Evolutionary conservation across 179 eudicot genomes (phyloP).

Genomic region (Sideroxylon spinosum): DNA sequence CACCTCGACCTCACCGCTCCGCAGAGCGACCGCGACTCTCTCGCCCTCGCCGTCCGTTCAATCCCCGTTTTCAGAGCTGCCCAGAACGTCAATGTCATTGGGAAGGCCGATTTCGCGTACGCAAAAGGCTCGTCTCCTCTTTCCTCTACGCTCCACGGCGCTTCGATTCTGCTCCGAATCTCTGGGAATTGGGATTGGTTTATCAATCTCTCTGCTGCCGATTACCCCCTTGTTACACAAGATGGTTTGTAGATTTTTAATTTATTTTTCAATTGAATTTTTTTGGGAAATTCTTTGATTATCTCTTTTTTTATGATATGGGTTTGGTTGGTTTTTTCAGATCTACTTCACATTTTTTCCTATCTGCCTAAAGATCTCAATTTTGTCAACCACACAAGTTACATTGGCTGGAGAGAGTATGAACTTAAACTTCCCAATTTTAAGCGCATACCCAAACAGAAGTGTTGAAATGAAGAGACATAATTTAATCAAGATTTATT

Average conservation of each 20-base stretch:
- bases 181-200: slow-evolving; percentile 76
- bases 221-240: slow-evolving; percentile 90
- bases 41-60: slow-evolving; percentile 44
- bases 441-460: no score
- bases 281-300: not conserved
- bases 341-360: slow-evolving; percentile 86
- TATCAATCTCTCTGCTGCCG: slow-evolving; percentile 58
- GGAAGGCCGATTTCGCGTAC: slow-evolving; percentile 57
- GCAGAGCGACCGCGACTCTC: slow-evolving; percentile 49
- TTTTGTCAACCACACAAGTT: slow-evolving; percentile 86
- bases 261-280: slow-evolving; percentile 10
- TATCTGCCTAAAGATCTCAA: slow-evolving; percentile 80
- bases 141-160: slow-evolving; percentile 60
- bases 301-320: slow-evolving; percentile 10
- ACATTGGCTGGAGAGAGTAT: slow-evolving; percentile 95
- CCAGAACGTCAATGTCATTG: slow-evolving; percentile 69
- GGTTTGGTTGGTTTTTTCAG: slow-evolving; percentile 33
- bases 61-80: slow-evolving; percentile 56
- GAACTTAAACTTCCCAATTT: slow-evolving; percentile 24
- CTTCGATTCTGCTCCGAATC: slow-evolving; percentile 60
- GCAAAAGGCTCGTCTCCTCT: slow-evolving; percentile 51
- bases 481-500: no score
- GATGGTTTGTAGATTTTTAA: slow-evolving; percentile 43
- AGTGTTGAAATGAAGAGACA: no score
- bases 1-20: slow-evolving; percentile 64